These are phyloP conservation scores for Colletotrichum sp. DNA, from an alignment of 2,329 filamentous ascomycete species.

Conservation along the genomic window DNA sequence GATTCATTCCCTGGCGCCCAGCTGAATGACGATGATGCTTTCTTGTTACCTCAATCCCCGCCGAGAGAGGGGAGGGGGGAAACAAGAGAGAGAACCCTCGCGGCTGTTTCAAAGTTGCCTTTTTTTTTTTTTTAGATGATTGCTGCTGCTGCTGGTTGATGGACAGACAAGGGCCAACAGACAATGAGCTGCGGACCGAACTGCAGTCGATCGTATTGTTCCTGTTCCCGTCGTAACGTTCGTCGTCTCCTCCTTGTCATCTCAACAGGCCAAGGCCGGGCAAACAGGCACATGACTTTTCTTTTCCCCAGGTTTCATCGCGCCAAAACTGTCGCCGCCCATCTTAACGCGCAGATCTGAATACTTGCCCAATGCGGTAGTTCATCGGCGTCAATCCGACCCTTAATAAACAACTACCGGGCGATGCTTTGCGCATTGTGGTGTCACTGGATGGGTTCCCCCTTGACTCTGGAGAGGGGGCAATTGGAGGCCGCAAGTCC, in stretches of 20 bases:
- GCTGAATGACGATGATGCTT: not conserved
- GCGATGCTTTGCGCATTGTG: not conserved
- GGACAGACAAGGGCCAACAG: not conserved
- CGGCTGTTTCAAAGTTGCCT: not conserved
- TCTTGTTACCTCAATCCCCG: not conserved
- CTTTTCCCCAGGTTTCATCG: constrained; percentile 7
- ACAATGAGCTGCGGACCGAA: not conserved
- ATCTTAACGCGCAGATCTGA: not conserved
- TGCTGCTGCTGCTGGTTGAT: not conserved
- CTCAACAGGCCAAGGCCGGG: not conserved
- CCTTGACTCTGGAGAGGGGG: not conserved
- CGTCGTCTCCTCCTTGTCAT: not conserved
- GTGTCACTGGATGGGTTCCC: not conserved
- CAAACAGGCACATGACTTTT: not conserved
- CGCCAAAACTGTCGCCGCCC: not conserved
- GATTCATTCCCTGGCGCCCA: not conserved
- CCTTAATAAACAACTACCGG: not conserved
- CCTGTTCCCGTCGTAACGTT: not conserved
- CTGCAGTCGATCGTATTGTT: not conserved
- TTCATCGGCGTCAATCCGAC: not conserved
- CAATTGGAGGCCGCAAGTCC: not conserved
- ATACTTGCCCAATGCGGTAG: not conserved
- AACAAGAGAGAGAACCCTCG: not conserved
- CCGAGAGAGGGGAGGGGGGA: not conserved
- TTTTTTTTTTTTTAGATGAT: too few species aligned